Evolutionary conservation across 257 asterid genomes (phyloP).

Genomic region (Solanum pennellii): DNA sequence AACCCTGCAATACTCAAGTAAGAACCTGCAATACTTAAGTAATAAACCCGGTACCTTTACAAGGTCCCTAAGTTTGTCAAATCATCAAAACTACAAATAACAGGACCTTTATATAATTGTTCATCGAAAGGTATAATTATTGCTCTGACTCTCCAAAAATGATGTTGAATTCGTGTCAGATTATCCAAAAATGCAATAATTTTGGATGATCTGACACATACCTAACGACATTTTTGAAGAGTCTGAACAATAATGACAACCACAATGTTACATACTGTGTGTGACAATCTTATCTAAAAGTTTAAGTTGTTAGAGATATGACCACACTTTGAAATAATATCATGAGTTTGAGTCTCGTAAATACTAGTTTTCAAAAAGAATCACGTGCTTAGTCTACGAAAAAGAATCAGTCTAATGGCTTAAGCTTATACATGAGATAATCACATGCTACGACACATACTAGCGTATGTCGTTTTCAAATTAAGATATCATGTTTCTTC

Average conservation of each 20-base stretch:
- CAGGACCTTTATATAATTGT: constrained; percentile 61
- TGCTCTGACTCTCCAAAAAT: background rate
- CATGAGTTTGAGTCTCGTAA: background rate
- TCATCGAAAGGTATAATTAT: constrained; percentile 39
- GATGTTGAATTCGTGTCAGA: background rate
- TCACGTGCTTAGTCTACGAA: background rate
- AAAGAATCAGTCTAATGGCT: background rate
- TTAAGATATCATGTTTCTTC: background rate
- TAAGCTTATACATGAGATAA: background rate
- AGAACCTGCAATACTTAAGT: no score
- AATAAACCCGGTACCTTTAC: no score
- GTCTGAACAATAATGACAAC: background rate
- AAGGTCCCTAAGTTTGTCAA: no score
- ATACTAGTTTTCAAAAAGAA: background rate
- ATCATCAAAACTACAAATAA: no score
- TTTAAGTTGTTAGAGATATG: background rate
- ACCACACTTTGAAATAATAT: background rate
- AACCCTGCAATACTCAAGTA: no score
- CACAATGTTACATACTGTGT: background rate
- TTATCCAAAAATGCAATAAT: background rate
- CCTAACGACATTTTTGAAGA: background rate
- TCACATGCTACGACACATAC: background rate
- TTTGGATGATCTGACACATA: background rate
- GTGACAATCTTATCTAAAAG: background rate
- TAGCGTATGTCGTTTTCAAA: background rate